Conservation (phyloP, 352 stramenopile genomes). For the Phytopythium delawarense region DNA sequence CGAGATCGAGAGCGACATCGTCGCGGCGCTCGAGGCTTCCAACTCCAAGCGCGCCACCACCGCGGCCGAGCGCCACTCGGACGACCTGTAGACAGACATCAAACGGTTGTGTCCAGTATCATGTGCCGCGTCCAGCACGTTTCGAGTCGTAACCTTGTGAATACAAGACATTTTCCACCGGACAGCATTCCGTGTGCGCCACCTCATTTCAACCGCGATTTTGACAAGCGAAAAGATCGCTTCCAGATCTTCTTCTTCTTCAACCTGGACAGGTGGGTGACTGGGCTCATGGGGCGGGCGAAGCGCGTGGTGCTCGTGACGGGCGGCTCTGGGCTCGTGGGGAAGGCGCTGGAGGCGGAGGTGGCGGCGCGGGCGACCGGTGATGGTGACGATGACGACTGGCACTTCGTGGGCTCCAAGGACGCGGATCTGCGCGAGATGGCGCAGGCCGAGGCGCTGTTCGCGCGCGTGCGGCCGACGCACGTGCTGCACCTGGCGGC, state of each 20-base stretch:
- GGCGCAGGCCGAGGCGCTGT: constrained; percentile 87
- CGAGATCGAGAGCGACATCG: constrained; percentile 64
- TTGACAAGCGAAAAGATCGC: not conserved
- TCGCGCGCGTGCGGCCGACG: constrained; percentile 92
- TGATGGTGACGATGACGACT: constrained; percentile 54
- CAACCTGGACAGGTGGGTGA: not conserved
- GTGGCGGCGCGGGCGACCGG: constrained; percentile 11
- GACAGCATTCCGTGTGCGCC: not conserved
- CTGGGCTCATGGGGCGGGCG: not conserved
- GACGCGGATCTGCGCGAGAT: constrained; percentile 93
- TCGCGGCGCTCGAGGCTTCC: constrained; percentile 31
- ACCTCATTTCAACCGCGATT: not conserved
- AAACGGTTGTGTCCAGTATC: not conserved
- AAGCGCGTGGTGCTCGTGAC: constrained; percentile 90
- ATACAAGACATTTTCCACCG: not conserved
- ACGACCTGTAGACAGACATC: constrained; percentile 5
- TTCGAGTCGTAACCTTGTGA: not conserved
- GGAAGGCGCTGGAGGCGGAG: constrained; percentile 65
- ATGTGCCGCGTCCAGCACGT: not conserved
- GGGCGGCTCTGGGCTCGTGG: constrained; percentile 94
- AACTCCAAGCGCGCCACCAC: constrained; percentile 21
- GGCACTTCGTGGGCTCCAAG: constrained; percentile 92
- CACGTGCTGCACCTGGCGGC: constrained; percentile 98
- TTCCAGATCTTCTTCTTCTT: not conserved
- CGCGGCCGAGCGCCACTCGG: constrained; percentile 15